phyloP scores from a whole-genome alignment of 2,329 filamentous ascomycete species.

The Aspergillus floridensis region DNA sequence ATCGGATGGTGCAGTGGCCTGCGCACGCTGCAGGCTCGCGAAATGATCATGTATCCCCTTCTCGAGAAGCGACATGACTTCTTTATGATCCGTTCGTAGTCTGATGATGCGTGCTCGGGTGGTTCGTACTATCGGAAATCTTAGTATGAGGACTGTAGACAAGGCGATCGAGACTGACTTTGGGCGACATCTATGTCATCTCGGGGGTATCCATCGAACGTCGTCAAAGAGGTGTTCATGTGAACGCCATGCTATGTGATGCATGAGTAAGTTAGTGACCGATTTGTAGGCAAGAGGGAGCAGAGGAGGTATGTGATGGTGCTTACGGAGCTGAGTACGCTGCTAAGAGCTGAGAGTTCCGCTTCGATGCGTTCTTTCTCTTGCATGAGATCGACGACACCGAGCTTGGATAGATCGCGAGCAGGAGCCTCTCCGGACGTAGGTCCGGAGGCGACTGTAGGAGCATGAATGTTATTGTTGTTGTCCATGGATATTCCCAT shows the following conservation, averaged over 20 bases:
- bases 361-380: conserved; percentile 83
- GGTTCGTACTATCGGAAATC: conserved; percentile 68
- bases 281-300: conserved; percentile 3
- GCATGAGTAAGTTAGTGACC: conserved; percentile 16
- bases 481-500: conserved; percentile 63
- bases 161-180: conserved; percentile 55
- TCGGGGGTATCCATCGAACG: conserved; percentile 86
- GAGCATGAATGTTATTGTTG: conserved; percentile 60
- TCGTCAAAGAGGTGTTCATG: conserved; percentile 86
- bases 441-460: conserved; percentile 75
- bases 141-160: conserved; percentile 14
- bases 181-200: conserved; percentile 93
- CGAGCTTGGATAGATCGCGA: conserved; percentile 65
- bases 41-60: conserved; percentile 86
- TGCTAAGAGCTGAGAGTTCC: conserved; percentile 79
- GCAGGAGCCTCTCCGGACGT: conserved; percentile 55
- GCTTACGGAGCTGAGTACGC: conserved; percentile 82
- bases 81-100: conserved; percentile 90
- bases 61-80: conserved; percentile 79
- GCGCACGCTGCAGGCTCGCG: conserved; percentile 62
- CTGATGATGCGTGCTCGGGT: conserved; percentile 85
- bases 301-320: background rate
- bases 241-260: conserved; percentile 76
- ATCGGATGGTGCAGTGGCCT: conserved; percentile 36
- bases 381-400: conserved; percentile 74